Evolutionary conservation across 495 filamentous ascomycete species (phyloP), one percentile per base, ranked within the genome.

Genomic region (Aspergillus taichungensis): DNA sequence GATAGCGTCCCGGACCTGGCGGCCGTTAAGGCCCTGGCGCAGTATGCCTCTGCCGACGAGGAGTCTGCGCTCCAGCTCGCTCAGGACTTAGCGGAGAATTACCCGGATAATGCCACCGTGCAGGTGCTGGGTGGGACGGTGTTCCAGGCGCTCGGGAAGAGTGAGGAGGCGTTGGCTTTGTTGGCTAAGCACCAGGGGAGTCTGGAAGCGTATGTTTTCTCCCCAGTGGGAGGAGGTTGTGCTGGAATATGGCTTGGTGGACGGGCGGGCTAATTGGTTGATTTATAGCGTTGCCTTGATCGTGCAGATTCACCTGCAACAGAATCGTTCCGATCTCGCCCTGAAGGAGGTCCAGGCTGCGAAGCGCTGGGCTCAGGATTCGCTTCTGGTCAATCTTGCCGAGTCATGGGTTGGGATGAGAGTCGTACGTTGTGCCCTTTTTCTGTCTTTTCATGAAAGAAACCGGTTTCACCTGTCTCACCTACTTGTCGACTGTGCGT

Each of bases 321-420:
- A 94, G 56, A 95, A 96, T 73, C 78, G 91, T 30, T 80, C 79
- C 46, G 91, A 97, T 59, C 77, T 97, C 30, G 92, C 92, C 4
- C 54, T 85, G 5, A 94, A 95, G 64, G 90, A 95, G 61, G 87
- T 95, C 10, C 69, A 82, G 39, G 80, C 84, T n/a, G 92, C 92
- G 18, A 78, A 89, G 63, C 82, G 87, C 62, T 97, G 89, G 87
- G 92, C 89, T 5, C 92, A 98, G 66, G 92, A 98, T 61, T 92
- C 83, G 53, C 68, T 96, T 29, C 76, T 96, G 33, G 86, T 97
- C 48, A 98, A 98, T 61, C 63, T 98, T 44, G 91, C 89, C 30
- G 92, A 98, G 65, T 87, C 86, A 8, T 98, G 91, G 91, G 84
- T 95, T 56, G 91, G 88, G 6, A 63, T 96, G 68, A 74, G 91